phyloP scores from a whole-genome alignment of 2,329 filamentous ascomycete species.

The Pseudocercospora fuligena region DNA sequence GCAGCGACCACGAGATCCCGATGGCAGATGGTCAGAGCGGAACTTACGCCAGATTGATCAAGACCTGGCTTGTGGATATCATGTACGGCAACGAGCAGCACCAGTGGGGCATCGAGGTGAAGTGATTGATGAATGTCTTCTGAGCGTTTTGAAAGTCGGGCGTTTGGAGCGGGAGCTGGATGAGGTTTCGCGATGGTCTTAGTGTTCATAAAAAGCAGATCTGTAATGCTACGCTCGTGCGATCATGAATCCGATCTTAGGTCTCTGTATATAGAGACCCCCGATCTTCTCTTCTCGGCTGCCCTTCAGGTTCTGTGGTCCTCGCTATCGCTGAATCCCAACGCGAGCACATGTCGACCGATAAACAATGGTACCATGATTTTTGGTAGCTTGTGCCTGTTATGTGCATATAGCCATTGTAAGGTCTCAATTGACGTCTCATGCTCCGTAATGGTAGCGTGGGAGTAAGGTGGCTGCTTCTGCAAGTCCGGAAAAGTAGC shows the following conservation, averaged over 20 bases:
- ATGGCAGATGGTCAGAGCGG: conserved; percentile 48
- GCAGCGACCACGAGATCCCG: conserved; percentile 50
- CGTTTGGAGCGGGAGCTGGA: not conserved
- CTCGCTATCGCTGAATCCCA: no score
- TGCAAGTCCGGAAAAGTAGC: no score
- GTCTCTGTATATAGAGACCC: no score
- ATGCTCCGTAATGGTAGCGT: no score
- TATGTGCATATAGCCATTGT: no score
- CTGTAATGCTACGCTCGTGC: not conserved
- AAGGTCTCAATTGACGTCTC: no score
- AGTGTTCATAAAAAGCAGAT: not conserved
- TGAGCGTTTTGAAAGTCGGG: not conserved
- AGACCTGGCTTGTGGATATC: conserved; percentile 54
- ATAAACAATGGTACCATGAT: no score
- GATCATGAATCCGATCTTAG: not conserved
- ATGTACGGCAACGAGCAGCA: conserved; percentile 55
- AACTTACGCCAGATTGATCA: conserved; percentile 49
- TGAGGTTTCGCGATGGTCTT: not conserved
- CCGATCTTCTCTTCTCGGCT: no score
- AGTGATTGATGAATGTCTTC: conserved; percentile 36
- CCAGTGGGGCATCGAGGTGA: conserved; percentile 54
- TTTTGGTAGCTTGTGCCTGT: no score
- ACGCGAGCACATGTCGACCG: no score
- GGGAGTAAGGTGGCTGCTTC: no score
- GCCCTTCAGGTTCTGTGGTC: no score